phyloP scores from a whole-genome alignment of 768 basidiomycete genomes.

The Epithele typhae region DNA sequence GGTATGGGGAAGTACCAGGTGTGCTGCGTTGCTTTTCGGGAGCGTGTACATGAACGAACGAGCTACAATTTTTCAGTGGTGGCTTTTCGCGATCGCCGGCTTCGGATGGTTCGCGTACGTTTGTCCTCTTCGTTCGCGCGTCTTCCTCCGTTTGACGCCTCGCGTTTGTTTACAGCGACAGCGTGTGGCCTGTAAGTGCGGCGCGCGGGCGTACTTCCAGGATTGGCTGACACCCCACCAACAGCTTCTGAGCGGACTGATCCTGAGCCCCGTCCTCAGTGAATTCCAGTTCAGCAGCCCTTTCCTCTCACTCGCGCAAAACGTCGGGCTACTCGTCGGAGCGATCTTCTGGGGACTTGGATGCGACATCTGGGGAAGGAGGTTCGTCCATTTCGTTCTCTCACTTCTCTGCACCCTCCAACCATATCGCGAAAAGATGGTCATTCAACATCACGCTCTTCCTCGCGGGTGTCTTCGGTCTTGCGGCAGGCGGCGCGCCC shows the following conservation, averaged over 20 bases:
- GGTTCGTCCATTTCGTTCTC: conserved; percentile 26
- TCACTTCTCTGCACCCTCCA: too few relatives aligned
- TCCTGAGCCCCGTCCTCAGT: conserved; percentile 41
- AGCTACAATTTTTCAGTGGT: conserved; percentile 43
- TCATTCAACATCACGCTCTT: conserved; percentile 54
- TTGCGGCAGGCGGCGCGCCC: conserved; percentile 43
- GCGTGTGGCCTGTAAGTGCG: conserved; percentile 62
- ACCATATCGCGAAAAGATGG: conserved; percentile 28
- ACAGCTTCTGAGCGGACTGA: conserved; percentile 39
- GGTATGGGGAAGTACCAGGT: conserved; percentile 59
- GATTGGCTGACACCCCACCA: too few relatives aligned
- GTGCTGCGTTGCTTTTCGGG: too few relatives aligned
- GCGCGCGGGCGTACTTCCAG: background rate
- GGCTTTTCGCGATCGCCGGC: conserved; percentile 60
- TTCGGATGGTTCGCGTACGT: conserved; percentile 77
- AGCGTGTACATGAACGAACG: too few relatives aligned
- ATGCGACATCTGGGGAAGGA: conserved; percentile 49
- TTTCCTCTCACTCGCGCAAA: conserved; percentile 46
- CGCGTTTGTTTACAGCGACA: conserved; percentile 41
- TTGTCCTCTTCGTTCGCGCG: background rate
- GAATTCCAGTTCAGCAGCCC: conserved; percentile 48
- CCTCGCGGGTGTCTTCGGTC: conserved; percentile 48
- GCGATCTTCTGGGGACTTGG: conserved; percentile 45
- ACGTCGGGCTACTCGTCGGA: conserved; percentile 50
- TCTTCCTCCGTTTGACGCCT: background rate